phyloP scores from a whole-genome alignment of 306 rosid genomes.

The apple (Malus domestica) region ASM211411v1 NC_041790.1:31703501-31704000 shows the following conservation, averaged over 20 bases:
- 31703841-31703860: slow-evolving; percentile 37
- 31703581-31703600: slow-evolving; percentile 45
- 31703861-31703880: slow-evolving; percentile 47
- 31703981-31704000: slow-evolving; percentile 45
- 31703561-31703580: slow-evolving; percentile 35
- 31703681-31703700: slow-evolving; percentile 36
- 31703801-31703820: slow-evolving; percentile 33
- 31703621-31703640: slow-evolving; percentile 43
- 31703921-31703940: slow-evolving; percentile 30
- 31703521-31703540: slow-evolving; percentile 61
- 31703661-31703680: slow-evolving; percentile 41
- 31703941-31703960: slow-evolving; percentile 32
- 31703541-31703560: slow-evolving; percentile 39
- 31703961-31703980: slow-evolving; percentile 46
- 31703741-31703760: slow-evolving; percentile 50
- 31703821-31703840: slow-evolving; percentile 29
- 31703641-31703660: slow-evolving; percentile 47
- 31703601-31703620: slow-evolving; percentile 46
- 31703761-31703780: slow-evolving; percentile 44
- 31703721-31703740: slow-evolving; percentile 39
- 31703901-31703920: slow-evolving; percentile 31
- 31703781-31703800: slow-evolving; percentile 40
- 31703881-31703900: slow-evolving; percentile 42
- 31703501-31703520: slow-evolving; percentile 24
- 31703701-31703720: slow-evolving; percentile 45